Conservation (phyloP, 306 rosid genomes). For the Herpetospermum pedunculosum region DNA sequence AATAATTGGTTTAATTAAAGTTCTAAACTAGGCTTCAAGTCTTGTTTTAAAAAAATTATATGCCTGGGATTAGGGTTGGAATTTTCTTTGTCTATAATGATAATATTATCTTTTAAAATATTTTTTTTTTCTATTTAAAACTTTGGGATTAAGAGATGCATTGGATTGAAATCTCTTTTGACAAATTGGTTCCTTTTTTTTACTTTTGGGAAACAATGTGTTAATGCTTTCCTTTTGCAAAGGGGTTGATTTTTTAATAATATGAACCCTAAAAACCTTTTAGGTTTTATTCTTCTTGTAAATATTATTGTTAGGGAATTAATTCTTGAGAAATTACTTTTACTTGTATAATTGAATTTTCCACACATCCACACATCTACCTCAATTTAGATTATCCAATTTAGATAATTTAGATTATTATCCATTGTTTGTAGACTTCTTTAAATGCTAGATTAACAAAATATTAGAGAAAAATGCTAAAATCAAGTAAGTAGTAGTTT, state of each 20-base stretch:
- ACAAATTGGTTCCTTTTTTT: not conserved
- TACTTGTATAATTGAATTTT: not conserved
- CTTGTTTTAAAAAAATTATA: not conserved
- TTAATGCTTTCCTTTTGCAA: constrained; percentile 18
- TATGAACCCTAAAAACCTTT: constrained; percentile 30
- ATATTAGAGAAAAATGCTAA: too few species aligned
- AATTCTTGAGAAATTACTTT: not conserved
- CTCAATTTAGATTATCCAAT: too few species aligned
- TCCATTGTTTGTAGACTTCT: too few species aligned
- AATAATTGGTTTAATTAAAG: not conserved
- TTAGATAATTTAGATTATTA: too few species aligned
- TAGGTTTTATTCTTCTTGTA: constrained; percentile 10
- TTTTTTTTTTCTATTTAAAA: not conserved
- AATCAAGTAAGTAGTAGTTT: too few species aligned
- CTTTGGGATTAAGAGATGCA: not conserved
- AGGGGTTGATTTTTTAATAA: constrained; percentile 14
- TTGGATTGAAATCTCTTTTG: not conserved
- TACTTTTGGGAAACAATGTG: not conserved
- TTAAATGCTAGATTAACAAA: too few species aligned
- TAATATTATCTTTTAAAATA: not conserved
- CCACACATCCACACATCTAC: not conserved
- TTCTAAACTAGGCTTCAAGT: not conserved
- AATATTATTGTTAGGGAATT: not conserved
- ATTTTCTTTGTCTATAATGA: not conserved
- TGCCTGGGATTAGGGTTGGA: not conserved